Base-by-base conservation (phyloP, 441 rosid species). In the Brassica hybrid region DNA sequence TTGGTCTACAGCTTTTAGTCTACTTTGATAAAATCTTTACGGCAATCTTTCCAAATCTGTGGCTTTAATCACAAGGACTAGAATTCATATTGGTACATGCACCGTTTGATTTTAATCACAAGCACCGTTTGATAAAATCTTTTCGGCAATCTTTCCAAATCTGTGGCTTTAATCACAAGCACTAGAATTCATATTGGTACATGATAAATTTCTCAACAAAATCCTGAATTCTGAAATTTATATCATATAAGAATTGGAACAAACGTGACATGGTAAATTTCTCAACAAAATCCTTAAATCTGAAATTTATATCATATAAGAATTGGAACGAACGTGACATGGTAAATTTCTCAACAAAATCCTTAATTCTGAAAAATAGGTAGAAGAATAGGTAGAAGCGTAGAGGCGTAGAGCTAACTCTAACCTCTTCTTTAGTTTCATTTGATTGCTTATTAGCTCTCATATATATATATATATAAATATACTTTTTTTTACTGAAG, bases 331-430 rank as follows among this genome's bases (percentile, higher is more conserved):
- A n/a, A n/a, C n/a, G n/a, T n/a, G n/a, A n/a, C n/a, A n/a, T n/a
- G n/a, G n/a, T n/a, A n/a, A 71, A 58, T 48, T 13, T 17, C n/a
- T n/a, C n/a, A n/a, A n/a, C n/a, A n/a, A n/a, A n/a, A n/a, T n/a
- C n/a, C n/a, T n/a, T n/a, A n/a, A n/a, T n/a, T n/a, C n/a, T n/a
- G 45, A 58, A 77, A 66, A 72, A 70, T 78, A 38, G 81, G 74
- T 73, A 36, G 21, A 19, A 19, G 21, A 19, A 19, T 19, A 19
- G 21, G 21, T 19, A 19, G 21, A 19, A 19, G 38, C 78, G 74
- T 78, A 62, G 61, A 67, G 76, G 21, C 21, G 21, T 19, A 19
- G 21, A 19, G 21, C 21, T 19, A 19, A 19, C 77, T 78, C 72
- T 72, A 67, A 67, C 73, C 14, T 19, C 21, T 41, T 41, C 57